phyloP scores from a whole-genome alignment of 768 basidiomycete genomes.

The Termitomyces sp. region DNA sequence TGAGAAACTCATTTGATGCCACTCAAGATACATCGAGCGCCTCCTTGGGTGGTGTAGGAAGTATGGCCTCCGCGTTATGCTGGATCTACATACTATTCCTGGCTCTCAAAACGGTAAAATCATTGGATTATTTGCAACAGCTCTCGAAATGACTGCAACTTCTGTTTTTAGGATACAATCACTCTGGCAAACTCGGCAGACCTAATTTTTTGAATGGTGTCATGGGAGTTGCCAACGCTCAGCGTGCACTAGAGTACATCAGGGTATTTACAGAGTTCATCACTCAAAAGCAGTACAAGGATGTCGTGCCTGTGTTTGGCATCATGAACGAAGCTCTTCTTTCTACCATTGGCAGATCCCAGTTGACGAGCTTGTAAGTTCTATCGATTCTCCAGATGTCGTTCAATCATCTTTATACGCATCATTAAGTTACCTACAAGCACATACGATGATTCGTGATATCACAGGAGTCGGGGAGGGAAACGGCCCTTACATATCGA shows the following conservation, averaged over 20 bases:
- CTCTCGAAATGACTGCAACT: not conserved
- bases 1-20: not conserved
- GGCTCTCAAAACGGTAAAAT: constrained; percentile 66
- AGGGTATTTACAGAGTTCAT: constrained; percentile 80
- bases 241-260: constrained; percentile 73
- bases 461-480: constrained; percentile 74
- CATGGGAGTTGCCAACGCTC: constrained; percentile 86
- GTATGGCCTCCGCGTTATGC: constrained; percentile 75
- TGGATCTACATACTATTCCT: constrained; percentile 75
- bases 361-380: constrained; percentile 57
- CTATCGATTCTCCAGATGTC: constrained; percentile 27
- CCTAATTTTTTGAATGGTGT: constrained; percentile 67
- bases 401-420: not conserved
- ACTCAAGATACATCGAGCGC: constrained; percentile 63
- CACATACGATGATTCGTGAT: constrained; percentile 58
- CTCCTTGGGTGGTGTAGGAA: constrained; percentile 77
- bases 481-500: constrained; percentile 50
- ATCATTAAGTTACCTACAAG: constrained; percentile 43
- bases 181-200: constrained; percentile 54
- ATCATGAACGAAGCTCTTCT: constrained; percentile 59
- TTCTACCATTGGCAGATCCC: constrained; percentile 47
- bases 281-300: constrained; percentile 66
- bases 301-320: constrained; percentile 60
- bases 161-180: constrained; percentile 39
- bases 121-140: not conserved